Evolutionary conservation across 202 grass and related monocot species (phyloP).

Genomic region (Carex sylvatica): DNA sequence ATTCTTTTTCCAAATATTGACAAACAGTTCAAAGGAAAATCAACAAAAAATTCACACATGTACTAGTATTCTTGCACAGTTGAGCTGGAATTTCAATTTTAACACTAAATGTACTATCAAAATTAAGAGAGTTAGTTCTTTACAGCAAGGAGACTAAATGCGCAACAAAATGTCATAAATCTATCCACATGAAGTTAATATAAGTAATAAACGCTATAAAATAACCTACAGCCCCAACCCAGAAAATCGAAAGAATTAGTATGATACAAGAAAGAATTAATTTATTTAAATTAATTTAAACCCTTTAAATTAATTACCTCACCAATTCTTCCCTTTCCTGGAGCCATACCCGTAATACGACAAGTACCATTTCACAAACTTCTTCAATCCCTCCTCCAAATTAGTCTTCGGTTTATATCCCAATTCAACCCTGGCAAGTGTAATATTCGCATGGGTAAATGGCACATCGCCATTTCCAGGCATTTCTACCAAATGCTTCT

Average conservation of each 20-base stretch:
- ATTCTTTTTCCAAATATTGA: neutral
- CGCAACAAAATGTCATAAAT: slow-evolving; percentile 21
- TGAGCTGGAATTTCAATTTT: neutral
- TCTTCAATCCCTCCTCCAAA: slow-evolving; percentile 73
- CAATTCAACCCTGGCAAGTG: slow-evolving; percentile 51
- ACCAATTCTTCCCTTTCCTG: slow-evolving; percentile 35
- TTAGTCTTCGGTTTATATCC: slow-evolving; percentile 74
- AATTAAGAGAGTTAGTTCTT: slow-evolving; percentile 6
- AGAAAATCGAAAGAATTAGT: neutral
- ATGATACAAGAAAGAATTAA: slow-evolving; percentile 11
- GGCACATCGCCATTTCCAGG: slow-evolving; percentile 88
- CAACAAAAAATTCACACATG: neutral
- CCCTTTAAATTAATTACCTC: slow-evolving; percentile 6
- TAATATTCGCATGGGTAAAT: slow-evolving; percentile 88
- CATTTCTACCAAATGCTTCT: slow-evolving; percentile 76
- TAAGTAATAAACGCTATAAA: slow-evolving; percentile 19
- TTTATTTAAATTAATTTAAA: neutral
- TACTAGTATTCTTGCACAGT: neutral
- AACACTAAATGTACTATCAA: neutral
- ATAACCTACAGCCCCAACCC: neutral
- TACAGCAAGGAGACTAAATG: slow-evolving; percentile 1
- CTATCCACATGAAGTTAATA: neutral
- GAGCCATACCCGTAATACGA: slow-evolving; percentile 76
- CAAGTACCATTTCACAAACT: slow-evolving; percentile 93
- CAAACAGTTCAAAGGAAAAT: neutral